Evolutionary conservation across 495 filamentous ascomycete genomes (phyloP), one percentile per base, ranked within the genome.

Genomic region (Neurospora sp.): DNA sequence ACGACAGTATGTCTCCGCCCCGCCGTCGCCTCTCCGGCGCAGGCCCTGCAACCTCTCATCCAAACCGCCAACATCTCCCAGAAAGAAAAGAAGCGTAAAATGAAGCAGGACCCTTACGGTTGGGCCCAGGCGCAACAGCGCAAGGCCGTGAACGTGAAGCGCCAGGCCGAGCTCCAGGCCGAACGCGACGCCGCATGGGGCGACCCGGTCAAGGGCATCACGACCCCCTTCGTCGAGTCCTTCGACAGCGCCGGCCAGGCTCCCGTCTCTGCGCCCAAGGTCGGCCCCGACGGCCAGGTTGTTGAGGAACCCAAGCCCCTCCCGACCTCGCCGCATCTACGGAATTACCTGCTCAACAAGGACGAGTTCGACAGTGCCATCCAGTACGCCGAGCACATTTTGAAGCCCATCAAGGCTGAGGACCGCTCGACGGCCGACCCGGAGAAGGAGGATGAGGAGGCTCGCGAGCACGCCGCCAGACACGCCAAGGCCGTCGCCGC

Each of bases 141-240:
- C 69, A 94, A 93, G 81, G 89, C 89, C 31, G 92, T 90, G 72
- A 96, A 97, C 80, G 77, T 95, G 62, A 87, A 88, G 76, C 89
- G 92, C 19, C 93, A 90, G 76, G 85, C 87, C 73, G 88, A 86
- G 59, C 88, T 98, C 72, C 80, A 88, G 40, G 78, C 86, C 70
- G 82, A 90, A 75, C 89, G 92, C 72, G 83, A 88, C 39, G 85
- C 81, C 34, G 85, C 84, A 38, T 77, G 89, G 70, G 94, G 93
- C 37, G 89, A 96, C 82, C 93, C 94, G 0, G 87, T 98, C 76
- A 86, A 89, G 71, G 94, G 94, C 76, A 82, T 89, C 45, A 79
- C 86, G 8, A 98, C 96, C 15, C 87, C 93, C 42, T 99, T 97
- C 81, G 82, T 97, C 79, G 86, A 92, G 83, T 92, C 92, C 59